Percentiles rank a stretch among this genome's conserved stretches.
Evolutionary conservation across 2,329 filamentous ascomycete genomes (phyloP).

Genomic region (Colletotrichum theobromicola): DNA sequence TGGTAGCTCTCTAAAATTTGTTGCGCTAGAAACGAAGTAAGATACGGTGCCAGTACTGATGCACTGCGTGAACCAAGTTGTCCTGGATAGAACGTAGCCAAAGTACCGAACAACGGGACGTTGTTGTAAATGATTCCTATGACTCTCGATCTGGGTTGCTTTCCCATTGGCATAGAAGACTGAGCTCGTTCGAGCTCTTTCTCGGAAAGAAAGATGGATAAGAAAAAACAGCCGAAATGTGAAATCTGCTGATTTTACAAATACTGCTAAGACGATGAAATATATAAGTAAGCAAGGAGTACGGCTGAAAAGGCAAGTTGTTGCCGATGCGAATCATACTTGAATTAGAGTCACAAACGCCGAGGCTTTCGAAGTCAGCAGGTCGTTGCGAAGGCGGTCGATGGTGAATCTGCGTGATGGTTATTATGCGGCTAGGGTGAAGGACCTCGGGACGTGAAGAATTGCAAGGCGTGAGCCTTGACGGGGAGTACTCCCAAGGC

Average conservation of each 20-base stretch:
- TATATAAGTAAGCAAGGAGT: not conserved
- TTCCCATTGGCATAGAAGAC: too few species aligned
- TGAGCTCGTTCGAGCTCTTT: too few species aligned
- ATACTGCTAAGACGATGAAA: not conserved
- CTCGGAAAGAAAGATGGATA: too few species aligned
- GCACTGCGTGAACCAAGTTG: not conserved
- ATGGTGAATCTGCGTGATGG: not conserved
- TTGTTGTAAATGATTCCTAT: too few species aligned
- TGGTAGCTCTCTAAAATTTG: not conserved
- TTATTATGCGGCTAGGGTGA: not conserved
- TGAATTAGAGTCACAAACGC: not conserved
- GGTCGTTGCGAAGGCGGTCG: not conserved
- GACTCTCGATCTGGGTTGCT: too few species aligned
- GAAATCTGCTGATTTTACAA: not conserved
- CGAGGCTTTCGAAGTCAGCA: not conserved
- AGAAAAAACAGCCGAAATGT: too few species aligned
- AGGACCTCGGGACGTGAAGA: not conserved
- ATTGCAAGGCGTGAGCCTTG: too few species aligned
- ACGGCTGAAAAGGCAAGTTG: not conserved
- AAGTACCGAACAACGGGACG: too few species aligned
- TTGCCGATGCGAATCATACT: not conserved
- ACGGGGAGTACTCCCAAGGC: not conserved
- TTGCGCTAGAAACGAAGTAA: not conserved
- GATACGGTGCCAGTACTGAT: not conserved
- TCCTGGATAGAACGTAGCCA: too few species aligned